Conservation (phyloP, 805 yeast species). For the Peterozyma toletana region DNA sequence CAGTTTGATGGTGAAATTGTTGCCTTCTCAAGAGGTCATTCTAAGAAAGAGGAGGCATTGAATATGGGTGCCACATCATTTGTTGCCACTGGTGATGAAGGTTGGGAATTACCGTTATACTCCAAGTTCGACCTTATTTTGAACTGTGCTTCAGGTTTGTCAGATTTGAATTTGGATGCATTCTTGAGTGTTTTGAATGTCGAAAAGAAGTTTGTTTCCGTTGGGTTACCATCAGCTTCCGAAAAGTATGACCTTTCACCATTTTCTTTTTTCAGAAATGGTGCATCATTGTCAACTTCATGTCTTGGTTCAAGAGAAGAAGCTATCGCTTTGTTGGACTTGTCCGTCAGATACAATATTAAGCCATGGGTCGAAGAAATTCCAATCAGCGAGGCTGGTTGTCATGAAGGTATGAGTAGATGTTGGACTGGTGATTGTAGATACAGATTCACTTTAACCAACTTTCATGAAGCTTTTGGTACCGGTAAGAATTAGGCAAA, state of each 20-base stretch:
- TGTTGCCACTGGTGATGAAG: conserved; percentile 38
- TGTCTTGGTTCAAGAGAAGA: conserved; percentile 41
- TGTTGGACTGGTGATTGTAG: conserved; percentile 41
- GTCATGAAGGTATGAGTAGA: conserved; percentile 34
- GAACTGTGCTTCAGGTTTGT: conserved; percentile 33
- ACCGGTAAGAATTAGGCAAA: conserved; percentile 6
- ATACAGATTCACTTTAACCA: conserved; percentile 45
- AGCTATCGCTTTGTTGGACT: conserved; percentile 35
- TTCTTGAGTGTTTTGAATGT: conserved; percentile 25
- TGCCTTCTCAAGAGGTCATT: conserved; percentile 33
- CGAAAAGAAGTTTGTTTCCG: conserved; percentile 36
- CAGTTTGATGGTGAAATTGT: conserved; percentile 16
- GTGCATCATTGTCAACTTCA: conserved; percentile 36
- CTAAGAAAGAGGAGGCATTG: conserved; percentile 31
- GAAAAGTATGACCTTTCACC: conserved; percentile 40
- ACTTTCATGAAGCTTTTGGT: conserved; percentile 37
- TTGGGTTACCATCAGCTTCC: conserved; percentile 36
- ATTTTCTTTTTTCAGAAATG: conserved; percentile 40
- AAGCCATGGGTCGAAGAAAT: conserved; percentile 45
- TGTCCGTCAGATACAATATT: conserved; percentile 36
- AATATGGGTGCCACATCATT: conserved; percentile 33
- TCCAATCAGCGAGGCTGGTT: conserved; percentile 36
- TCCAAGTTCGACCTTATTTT: conserved; percentile 32
- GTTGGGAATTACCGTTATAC: conserved; percentile 28
- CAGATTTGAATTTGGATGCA: conserved; percentile 26